Evolutionary conservation across 2,329 filamentous ascomycete genomes (phyloP), one percentile per base, ranked within the genome.

Genomic region (Fusarium irregulare): DNA sequence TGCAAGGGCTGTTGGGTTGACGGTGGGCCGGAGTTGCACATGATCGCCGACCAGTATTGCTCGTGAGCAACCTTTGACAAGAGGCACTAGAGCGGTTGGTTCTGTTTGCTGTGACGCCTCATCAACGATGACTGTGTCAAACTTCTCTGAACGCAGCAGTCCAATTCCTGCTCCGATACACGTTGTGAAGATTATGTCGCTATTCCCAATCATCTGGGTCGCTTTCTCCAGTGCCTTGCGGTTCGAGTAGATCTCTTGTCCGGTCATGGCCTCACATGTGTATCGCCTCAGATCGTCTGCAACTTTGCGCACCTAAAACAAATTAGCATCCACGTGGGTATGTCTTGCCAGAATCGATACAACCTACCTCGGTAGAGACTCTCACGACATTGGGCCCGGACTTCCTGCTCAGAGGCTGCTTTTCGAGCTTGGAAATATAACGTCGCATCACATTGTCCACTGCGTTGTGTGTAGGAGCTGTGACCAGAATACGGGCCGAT

Each of bases 81-180:
- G 74, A 4, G 80, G 81, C 1, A 83, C 76, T 2, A 84, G 68
- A 5, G 79, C 80, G 1, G 74, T 78, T 0, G 82, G 78, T 60
- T 85, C 83, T 0, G 81, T 83, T 58, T 81, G 81, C 62, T 85
- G 83, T 4, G 83, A 85, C 9, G 83, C 83, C 73, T 85, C 82
- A 57, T 84, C 82, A 7, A 85, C 76, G 57, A 84, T 78, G 16
- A 83, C 80, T 8, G 78, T 78, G 32, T 79, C 76, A 54, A 84
- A 83, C 1, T 49, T 28, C 54, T 83, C 74, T 6, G 68, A 73
- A 18, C 81, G 78, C 7, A 84, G 76, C 6, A 85, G 67, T 0
- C 82, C 82, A 0, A 84, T 73, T 1, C 78, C 80, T 14, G 81
- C 77, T 20, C 82, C 81, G 21, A 79, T 79, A 54, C 83, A 84